Evolutionary conservation across 1,284 basidiomycete species (phyloP).

Genomic region (Cronartium quercuum): DNA sequence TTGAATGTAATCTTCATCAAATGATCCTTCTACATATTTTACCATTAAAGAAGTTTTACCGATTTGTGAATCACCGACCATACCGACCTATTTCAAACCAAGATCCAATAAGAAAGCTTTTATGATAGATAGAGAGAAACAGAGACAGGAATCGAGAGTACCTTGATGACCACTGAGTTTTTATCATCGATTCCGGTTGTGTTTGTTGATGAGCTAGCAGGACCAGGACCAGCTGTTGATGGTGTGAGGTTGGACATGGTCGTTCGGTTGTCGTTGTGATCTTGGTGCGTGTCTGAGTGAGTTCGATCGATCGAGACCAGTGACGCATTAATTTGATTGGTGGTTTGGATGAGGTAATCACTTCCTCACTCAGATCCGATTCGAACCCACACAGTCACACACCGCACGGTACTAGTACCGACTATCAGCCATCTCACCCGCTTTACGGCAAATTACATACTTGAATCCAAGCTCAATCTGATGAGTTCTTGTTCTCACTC

Average conservation of each 20-base stretch:
- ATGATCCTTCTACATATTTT: conserved; percentile 94
- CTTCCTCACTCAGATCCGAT: no score
- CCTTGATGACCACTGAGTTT: conserved; percentile 39
- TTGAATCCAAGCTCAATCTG: no score
- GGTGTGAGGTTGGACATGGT: background rate
- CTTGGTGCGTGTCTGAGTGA: no score
- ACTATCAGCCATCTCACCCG: no score
- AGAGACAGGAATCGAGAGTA: background rate
- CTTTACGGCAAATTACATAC: no score
- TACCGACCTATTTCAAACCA: conserved; percentile 94
- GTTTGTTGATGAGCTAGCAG: background rate
- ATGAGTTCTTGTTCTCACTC: no score
- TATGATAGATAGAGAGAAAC: background rate
- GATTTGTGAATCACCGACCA: conserved; percentile 98
- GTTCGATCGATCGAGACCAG: no score
- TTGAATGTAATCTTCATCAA: conserved; percentile 96
- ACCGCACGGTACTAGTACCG: no score
- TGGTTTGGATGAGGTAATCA: no score
- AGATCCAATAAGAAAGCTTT: conserved; percentile 46
- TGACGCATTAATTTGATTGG: no score
- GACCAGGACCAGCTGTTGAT: background rate
- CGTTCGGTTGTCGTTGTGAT: no score
- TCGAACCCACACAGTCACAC: no score
- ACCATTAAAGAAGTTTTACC: conserved; percentile 98
- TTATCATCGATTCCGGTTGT: conserved; percentile 21